Evolutionary conservation across 2,329 filamentous ascomycete species (phyloP), one percentile per base, ranked within the genome.

Genomic region (Hypoxylon sp.): DNA sequence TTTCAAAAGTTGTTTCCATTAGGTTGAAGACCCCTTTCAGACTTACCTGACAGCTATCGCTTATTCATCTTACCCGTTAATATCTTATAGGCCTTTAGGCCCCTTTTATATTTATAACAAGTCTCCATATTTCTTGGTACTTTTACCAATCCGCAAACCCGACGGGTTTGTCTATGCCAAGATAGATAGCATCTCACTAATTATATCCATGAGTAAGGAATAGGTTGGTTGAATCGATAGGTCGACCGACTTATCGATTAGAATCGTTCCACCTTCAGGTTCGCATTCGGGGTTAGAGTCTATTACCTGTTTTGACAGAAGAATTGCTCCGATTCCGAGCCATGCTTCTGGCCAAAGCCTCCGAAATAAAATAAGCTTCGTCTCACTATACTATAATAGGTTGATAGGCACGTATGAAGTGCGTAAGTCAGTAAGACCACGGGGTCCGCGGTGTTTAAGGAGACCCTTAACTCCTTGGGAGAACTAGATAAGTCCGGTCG

Each of bases 401-500:
- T 44, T 46, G 42, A 46, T 57, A 57, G 29, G 53, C 37, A 57
- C 24, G 26, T 46, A 13, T 11, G n/a, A 9, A 44, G 24, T 31
- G 44, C 37, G 53, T 47, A 57, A 3, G 54, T 29, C 35, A 47
- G 54, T 47, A 47, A 37, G 54, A 22, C 29, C 47, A 6, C 50
- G 19, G 39, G 26, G 26, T 6, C 26, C 42, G 31, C 51, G 59
- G 51, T 29, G 5, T 61, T 37, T 19, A 46, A 19, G 29, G 11
- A 35, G 5, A 8, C 39, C 5, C 47, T 59, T 65, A 65, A 54
- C 62, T 65, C 61, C 61, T 47, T 33, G 14, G 5, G 47, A 53
- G 14, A 14, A 35, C 11, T 26, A 17, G 29, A 37, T 42, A 58
- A 63, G 14, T 63, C 60, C 60, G 60, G 19, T 35, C 46, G 52